Percentiles rank a stretch among this genome's conserved stretches.
Conservation (phyloP, 2,329 filamentous ascomycete species). For the Colletotrichum costaricense region DNA sequence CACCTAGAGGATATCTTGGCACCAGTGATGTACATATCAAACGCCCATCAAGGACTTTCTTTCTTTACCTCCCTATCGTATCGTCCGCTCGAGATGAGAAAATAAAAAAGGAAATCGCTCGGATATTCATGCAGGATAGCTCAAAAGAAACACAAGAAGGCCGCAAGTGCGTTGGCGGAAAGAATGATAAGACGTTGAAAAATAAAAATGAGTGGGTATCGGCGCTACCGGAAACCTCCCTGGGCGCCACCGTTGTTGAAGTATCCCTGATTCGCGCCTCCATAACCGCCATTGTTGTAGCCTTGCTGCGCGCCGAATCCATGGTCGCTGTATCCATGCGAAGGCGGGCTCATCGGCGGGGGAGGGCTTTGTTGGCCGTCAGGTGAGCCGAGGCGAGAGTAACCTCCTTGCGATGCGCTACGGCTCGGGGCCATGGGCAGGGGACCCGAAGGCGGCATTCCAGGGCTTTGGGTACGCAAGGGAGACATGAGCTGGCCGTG, state of each 20-base stretch:
- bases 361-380: slow-evolving; percentile 33
- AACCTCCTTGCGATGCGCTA: slow-evolving; percentile 31
- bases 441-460: slow-evolving; percentile 32
- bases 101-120: slow-evolving; percentile 13
- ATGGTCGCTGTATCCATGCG: slow-evolving; percentile 20
- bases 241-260: slow-evolving; percentile 28
- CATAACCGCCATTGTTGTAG: slow-evolving; percentile 16
- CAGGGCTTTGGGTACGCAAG: slow-evolving; percentile 32
- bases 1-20: slow-evolving; percentile 21
- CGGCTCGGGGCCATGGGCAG: slow-evolving; percentile 33
- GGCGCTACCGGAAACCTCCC: slow-evolving; percentile 28
- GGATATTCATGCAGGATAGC: slow-evolving; percentile 10
- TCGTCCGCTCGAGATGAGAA: background rate
- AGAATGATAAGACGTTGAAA: background rate
- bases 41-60: background rate
- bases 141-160: background rate
- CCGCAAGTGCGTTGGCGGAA: background rate
- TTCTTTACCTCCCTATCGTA: background rate
- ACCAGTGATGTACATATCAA: slow-evolving; percentile 3
- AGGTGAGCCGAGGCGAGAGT: slow-evolving; percentile 31
- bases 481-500: slow-evolving; percentile 18
- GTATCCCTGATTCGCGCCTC: slow-evolving; percentile 29
- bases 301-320: slow-evolving; percentile 25
- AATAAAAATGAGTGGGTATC: background rate
- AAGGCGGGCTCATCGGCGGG: slow-evolving; percentile 33